phyloP scores from a whole-genome alignment of 2,329 filamentous ascomycete genomes.

The Cryphonectria radicalis region DNA sequence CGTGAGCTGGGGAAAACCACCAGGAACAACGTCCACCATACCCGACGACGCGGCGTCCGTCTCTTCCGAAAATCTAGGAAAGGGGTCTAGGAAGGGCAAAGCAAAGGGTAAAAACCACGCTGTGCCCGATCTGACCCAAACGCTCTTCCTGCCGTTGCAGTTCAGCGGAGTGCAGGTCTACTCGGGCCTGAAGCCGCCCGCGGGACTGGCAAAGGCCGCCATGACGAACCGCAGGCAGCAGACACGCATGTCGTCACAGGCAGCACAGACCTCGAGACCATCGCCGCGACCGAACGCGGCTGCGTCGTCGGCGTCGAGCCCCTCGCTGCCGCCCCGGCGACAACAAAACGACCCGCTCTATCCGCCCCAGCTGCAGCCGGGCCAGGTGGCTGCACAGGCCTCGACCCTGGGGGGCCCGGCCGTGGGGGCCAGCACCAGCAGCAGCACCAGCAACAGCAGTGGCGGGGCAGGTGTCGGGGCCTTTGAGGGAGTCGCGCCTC shows the following conservation, averaged over 20 bases:
- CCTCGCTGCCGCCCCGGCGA: slow-evolving; percentile 31
- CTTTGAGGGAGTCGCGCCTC: slow-evolving; percentile 37
- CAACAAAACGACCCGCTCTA: slow-evolving; percentile 55
- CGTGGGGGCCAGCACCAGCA: too few species aligned
- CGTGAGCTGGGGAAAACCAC: slow-evolving; percentile 70
- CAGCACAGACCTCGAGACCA: slow-evolving; percentile 32
- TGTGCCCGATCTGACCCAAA: slow-evolving; percentile 58
- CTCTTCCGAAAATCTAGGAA: slow-evolving; percentile 17
- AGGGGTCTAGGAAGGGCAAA: slow-evolving; percentile 33
- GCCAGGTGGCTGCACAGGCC: slow-evolving; percentile 29
- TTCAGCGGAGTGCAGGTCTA: slow-evolving; percentile 78
- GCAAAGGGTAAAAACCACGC: slow-evolving; percentile 41
- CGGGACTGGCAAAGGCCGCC: slow-evolving; percentile 71
- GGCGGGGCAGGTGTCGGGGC: background rate
- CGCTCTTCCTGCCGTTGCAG: slow-evolving; percentile 76
- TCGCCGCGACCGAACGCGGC: slow-evolving; percentile 40
- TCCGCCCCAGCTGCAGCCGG: slow-evolving; percentile 56
- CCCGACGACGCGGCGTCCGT: slow-evolving; percentile 29
- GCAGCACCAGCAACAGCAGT: too few species aligned
- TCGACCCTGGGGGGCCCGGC: background rate
- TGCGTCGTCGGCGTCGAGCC: slow-evolving; percentile 33
- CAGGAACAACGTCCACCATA: slow-evolving; percentile 30
- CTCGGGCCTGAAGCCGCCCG: slow-evolving; percentile 84
- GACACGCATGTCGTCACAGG: slow-evolving; percentile 26
- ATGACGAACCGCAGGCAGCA: slow-evolving; percentile 29